phyloP scores from a whole-genome alignment of 2,329 filamentous ascomycete species.

The Sporothrix pseudoabietina region DNA sequence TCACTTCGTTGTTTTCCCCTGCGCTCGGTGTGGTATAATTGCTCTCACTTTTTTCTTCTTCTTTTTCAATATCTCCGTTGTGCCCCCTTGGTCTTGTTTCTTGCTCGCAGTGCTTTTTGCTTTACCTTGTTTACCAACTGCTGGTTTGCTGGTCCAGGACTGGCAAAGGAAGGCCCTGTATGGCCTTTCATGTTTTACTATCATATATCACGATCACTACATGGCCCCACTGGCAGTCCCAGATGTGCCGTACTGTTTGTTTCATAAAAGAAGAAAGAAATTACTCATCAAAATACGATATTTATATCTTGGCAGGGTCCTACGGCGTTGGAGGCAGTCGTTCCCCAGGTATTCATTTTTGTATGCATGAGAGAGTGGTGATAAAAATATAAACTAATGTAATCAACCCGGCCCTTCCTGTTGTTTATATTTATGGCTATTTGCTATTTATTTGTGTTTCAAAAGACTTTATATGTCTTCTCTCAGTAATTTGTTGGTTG shows the following conservation, averaged over 20 bases:
- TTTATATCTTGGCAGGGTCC: not conserved
- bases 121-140: not conserved
- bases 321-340: too few species aligned
- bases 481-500: not conserved
- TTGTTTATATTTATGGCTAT: not conserved
- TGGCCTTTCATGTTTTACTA: not conserved
- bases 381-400: too few species aligned
- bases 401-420: not conserved
- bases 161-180: not conserved
- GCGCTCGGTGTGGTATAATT: not conserved
- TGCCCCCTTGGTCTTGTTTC: not conserved
- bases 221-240: not conserved
- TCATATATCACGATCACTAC: constrained; percentile 1
- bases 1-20: constrained; percentile 2
- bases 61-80: not conserved
- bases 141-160: not conserved
- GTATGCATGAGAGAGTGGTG: too few species aligned
- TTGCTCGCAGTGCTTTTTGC: not conserved
- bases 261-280: not conserved
- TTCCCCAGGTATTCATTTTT: too few species aligned
- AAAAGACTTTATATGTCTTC: not conserved
- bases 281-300: not conserved
- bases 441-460: not conserved
- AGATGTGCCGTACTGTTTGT: not conserved
- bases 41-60: not conserved